These are phyloP conservation scores for Lactarius psammicola DNA, from an alignment of 768 basidiomycete genomes.

Conservation along the genomic window DNA sequence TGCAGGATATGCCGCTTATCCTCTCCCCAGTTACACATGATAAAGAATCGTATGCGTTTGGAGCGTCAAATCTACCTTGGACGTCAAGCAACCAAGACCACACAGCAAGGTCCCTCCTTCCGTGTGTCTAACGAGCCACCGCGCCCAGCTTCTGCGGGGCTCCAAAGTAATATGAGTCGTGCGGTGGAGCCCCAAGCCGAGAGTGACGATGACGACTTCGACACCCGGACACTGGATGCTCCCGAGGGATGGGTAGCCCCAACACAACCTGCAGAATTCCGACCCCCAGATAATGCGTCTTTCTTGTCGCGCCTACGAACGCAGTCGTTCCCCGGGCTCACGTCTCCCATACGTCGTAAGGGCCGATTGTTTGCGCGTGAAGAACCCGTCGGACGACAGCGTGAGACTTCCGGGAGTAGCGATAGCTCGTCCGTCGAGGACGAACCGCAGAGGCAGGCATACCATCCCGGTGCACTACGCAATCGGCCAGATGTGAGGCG, in stretches of 20 bases:
- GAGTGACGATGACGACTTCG: constrained; percentile 30
- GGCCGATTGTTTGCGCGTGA: constrained; percentile 12
- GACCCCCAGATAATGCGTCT: constrained; percentile 7
- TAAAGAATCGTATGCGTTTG: constrained; percentile 83
- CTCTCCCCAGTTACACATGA: constrained; percentile 77
- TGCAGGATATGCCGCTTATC: neutral
- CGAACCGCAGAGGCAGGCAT: neutral
- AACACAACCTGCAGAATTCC: neutral
- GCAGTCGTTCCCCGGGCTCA: constrained; percentile 27
- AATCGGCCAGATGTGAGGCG: constrained; percentile 23
- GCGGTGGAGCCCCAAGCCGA: constrained; percentile 11
- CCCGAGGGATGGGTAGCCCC: constrained; percentile 20
- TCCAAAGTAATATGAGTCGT: constrained; percentile 21
- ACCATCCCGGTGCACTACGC: constrained; percentile 10
- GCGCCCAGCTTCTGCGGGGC: constrained; percentile 3
- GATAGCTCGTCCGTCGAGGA: constrained; percentile 27
- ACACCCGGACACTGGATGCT: constrained; percentile 16
- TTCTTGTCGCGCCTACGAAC: constrained; percentile 28
- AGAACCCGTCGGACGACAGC: neutral
- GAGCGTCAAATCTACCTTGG: constrained; percentile 82
- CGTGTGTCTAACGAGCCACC: constrained; percentile 27
- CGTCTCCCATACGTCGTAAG: constrained; percentile 14
- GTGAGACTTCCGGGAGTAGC: constrained; percentile 23
- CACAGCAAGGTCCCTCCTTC: constrained; percentile 39
- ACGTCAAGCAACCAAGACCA: constrained; percentile 64